Base-by-base conservation (phyloP, 2,329 filamentous ascomycete genomes). In the Hypoxylon sp. region DNA sequence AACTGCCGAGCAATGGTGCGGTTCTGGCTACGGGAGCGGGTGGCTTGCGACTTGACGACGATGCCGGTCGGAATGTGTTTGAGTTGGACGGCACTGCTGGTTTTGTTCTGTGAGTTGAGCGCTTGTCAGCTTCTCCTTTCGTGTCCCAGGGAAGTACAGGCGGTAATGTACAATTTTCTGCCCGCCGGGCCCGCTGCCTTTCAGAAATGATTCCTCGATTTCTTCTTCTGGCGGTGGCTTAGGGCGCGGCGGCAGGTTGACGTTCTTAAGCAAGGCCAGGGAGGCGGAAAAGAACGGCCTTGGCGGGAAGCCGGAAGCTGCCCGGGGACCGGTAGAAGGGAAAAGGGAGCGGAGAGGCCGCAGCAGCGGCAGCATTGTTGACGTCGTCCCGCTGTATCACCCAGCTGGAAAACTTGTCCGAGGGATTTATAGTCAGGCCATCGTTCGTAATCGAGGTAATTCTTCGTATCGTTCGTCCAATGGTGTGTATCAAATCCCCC, bases 1-100 rank as follows among this genome's bases (percentile, higher is more conserved):
- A 97, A 82, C 70, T 89, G 84, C 40, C 94, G 86, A 11, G 96
- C 96, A 67, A 93, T 90, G 78, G 91, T 94, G 68, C 94, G 88
- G 77, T 99, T 99, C 79, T 97, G 92, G 61, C 87, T 87, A 16
- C 93, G 88, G 1, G 92, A 96, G 49, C 96, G 89, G 7, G 96
- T 98, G 18, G 91, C 93, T 80, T 99, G 96, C 59, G 89, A 95
- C 81, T 99, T 99, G 68, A 99, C 87, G 12, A 98, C 94, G 55
- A 97, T 88, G 65, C 95, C 95, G 0, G 94, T 97, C 4, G 95
- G 93, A 14, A 91, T 81, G 78, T 99, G 96, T 71, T 91, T 96
- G 33, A 99, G 84, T 77, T 99, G 96, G 2, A 97, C 95, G 36
- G 95, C 95, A 0, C 93, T 97, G 70, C 90, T 93, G 24, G 96